These are phyloP conservation scores for Beauveria caledonica DNA, from an alignment of 2,329 filamentous ascomycete genomes.

Conservation along the genomic window DNA sequence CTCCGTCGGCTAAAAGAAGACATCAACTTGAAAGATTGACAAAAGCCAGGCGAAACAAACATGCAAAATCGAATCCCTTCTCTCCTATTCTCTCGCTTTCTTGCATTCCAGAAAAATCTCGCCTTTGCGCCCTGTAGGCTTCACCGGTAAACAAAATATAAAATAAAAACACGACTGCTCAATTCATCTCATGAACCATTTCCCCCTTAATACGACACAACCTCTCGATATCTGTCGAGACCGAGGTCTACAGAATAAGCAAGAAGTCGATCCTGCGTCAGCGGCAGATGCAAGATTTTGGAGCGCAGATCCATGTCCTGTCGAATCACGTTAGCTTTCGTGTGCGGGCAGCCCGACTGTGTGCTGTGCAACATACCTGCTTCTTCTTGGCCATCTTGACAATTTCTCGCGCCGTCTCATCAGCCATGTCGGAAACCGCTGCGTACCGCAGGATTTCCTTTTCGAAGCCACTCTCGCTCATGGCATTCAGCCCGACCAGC, in stretches of 20 bases:
- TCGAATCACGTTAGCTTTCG: not conserved
- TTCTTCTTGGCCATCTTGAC: slow-evolving; percentile 46
- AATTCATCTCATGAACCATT: slow-evolving; percentile 5
- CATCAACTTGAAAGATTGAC: not conserved
- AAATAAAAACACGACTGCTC: not conserved
- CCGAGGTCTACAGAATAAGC: slow-evolving; percentile 64
- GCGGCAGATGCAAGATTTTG: slow-evolving; percentile 48
- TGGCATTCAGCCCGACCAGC: slow-evolving; percentile 46
- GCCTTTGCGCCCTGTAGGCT: slow-evolving; percentile 6
- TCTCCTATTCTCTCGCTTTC: not conserved
- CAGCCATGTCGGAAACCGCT: slow-evolving; percentile 75
- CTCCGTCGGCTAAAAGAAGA: not conserved
- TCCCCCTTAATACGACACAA: slow-evolving; percentile 41
- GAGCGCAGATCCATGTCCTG: slow-evolving; percentile 30
- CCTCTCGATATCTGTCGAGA: slow-evolving; percentile 57
- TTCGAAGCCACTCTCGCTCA: slow-evolving; percentile 37
- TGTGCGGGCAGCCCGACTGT: not conserved
- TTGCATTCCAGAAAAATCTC: not conserved
- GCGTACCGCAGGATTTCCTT: slow-evolving; percentile 50
- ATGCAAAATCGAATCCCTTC: not conserved
- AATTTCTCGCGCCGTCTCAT: slow-evolving; percentile 60
- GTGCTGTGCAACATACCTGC: slow-evolving; percentile 36
- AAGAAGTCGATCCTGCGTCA: slow-evolving; percentile 66
- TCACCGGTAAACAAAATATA: slow-evolving; percentile 3
- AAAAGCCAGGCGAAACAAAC: not conserved